Evolutionary conservation across 192 early-diverging fungal genomes (phyloP), one percentile per base, ranked within the genome.

Genomic region (Backusella parvicylindrica): DNA sequence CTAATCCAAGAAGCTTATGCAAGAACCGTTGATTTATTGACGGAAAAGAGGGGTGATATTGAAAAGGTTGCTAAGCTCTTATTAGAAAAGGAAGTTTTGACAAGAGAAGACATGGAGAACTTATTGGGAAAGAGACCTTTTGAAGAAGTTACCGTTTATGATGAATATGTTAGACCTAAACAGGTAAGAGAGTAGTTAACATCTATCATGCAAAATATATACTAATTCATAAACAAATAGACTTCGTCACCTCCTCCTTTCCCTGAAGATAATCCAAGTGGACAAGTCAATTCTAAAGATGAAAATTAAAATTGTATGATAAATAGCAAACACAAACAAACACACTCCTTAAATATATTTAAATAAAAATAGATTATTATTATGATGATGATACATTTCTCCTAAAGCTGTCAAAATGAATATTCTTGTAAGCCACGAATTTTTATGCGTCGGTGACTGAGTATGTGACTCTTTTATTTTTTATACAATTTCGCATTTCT

Each of bases 61-160:
- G 94, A 97, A 80, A 95, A 95, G 86, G 93, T 99, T 0, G 98
- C 98, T 0, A 82, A 91, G 75, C 81, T 94, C 73, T 82, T 99
- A 83, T 85, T 99, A 77, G 92, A 97, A 84, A 98, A 98, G 89
- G 98, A 99, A 84, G 97, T 99, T 35, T 82, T 98, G 70, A 93
- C 93, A 32, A 90, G 97, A 49, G 97, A 98, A 72, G 98, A 99
- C 74, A 98, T 99, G 95, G 89, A 96, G 60, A 81, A 85, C 26
- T 73, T 98, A 49, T 82, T 99, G 68, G 98, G 98, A 43, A 91
- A 86, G 79, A 88, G 93, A 2, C 93, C 93, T 21, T 95, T 95
- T 84, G 84, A 84, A 68, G 92, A 95, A 40, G 90, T 90, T 76
- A 85, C 87, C 33, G 86, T 87, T 74, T 91, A 87, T 72, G 91